Percentiles rank a stretch among this genome's conserved stretches.
phyloP scores from a whole-genome alignment of 2,329 filamentous ascomycete species.

The Neurospora crassa region DNA sequence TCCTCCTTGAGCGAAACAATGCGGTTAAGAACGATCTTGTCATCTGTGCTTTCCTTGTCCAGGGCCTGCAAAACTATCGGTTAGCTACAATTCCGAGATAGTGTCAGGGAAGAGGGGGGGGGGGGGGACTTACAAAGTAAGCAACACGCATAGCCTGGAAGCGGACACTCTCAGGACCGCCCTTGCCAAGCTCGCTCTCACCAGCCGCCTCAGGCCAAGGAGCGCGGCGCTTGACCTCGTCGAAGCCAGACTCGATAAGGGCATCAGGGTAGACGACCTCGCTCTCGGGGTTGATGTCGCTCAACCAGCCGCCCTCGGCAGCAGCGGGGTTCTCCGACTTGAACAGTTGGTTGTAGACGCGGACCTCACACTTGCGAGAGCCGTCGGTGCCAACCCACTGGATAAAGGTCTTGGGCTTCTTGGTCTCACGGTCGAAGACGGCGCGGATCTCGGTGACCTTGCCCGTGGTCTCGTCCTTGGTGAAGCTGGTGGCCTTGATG shows the following conservation, averaged over 20 bases:
- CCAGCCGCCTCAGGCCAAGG: slow-evolving; percentile 77
- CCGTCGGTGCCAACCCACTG: slow-evolving; percentile 75
- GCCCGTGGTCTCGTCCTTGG: slow-evolving; percentile 47
- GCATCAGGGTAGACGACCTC: slow-evolving; percentile 72
- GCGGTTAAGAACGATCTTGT: slow-evolving; percentile 79
- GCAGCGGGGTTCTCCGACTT: slow-evolving; percentile 74
- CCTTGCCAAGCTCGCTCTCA: slow-evolving; percentile 49
- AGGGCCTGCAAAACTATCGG: slow-evolving; percentile 39
- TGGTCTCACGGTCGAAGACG: slow-evolving; percentile 59
- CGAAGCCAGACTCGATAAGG: slow-evolving; percentile 73
- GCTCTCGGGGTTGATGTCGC: slow-evolving; percentile 75
- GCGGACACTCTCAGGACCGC: slow-evolving; percentile 64
- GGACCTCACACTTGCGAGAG: slow-evolving; percentile 60
- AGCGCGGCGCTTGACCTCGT: slow-evolving; percentile 61
- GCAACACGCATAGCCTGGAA: slow-evolving; percentile 89
- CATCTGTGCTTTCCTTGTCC: slow-evolving; percentile 68
- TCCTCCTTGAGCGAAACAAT: slow-evolving; percentile 92
- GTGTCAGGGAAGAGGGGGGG: background rate
- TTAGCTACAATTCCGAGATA: background rate
- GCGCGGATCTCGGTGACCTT: slow-evolving; percentile 35
- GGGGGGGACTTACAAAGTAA: slow-evolving; percentile 54
- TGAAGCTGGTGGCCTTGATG: slow-evolving; percentile 52
- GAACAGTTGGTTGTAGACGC: slow-evolving; percentile 76
- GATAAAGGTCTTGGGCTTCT: slow-evolving; percentile 72
- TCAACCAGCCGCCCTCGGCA: slow-evolving; percentile 69